A percentile compares a stretch with the other conserved stretches of the same genome.
Conservation (phyloP, 2,329 filamentous ascomycete genomes). For the Seiridium unicorne region DNA sequence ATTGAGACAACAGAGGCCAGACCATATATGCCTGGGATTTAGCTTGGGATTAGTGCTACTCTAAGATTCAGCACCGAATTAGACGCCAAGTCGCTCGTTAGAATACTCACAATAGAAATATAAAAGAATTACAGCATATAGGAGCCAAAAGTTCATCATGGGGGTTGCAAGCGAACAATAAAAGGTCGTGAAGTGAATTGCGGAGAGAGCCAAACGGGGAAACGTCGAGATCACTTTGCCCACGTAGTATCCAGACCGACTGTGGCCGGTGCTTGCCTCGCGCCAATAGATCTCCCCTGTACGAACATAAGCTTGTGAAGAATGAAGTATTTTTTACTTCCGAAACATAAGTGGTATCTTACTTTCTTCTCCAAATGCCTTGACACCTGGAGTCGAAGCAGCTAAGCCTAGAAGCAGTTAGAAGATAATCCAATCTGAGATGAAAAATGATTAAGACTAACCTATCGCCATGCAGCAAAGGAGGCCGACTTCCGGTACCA, state of each 20-base stretch:
- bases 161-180: neutral
- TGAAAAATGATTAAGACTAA: neutral
- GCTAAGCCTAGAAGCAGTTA: neutral
- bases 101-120: constrained; percentile 2
- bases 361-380: constrained; percentile 1
- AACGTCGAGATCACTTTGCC: neutral
- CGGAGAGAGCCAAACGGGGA: neutral
- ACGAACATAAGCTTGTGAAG: neutral
- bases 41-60: neutral
- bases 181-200: neutral
- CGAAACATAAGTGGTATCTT: neutral
- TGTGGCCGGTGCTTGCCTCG: neutral
- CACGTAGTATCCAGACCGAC: neutral
- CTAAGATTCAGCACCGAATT: neutral
- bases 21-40: neutral
- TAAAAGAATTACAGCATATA: neutral
- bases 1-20: neutral
- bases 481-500: neutral
- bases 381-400: neutral
- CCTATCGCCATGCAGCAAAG: neutral
- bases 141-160: neutral
- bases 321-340: neutral
- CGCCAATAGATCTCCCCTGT: neutral
- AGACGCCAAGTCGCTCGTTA: neutral
- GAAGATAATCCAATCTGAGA: neutral